phyloP scores from a whole-genome alignment of 2,329 filamentous ascomycete genomes.

The Raffaelea ambrosiae region DNA sequence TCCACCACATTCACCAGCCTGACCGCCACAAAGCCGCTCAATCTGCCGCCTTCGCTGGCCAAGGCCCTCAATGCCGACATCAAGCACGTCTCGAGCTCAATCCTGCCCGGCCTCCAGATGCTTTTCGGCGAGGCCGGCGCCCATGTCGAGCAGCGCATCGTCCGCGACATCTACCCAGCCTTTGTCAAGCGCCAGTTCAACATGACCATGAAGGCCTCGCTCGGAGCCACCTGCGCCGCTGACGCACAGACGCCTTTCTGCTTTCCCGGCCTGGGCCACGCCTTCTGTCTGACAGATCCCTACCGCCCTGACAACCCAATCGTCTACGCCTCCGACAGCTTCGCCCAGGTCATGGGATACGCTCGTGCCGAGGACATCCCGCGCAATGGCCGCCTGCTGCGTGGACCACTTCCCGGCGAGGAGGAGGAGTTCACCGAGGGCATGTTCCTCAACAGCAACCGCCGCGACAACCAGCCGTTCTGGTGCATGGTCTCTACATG shows the following conservation, averaged over 20 bases:
- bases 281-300: constrained; percentile 50
- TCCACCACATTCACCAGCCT: constrained; percentile 26
- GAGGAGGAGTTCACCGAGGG: constrained; percentile 26
- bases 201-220: constrained; percentile 32
- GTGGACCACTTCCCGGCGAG: constrained; percentile 30
- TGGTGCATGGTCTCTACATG: constrained; percentile 49
- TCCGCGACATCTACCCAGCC: constrained; percentile 36
- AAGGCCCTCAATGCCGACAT: constrained; percentile 35
- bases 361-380: constrained; percentile 33
- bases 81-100: constrained; percentile 32
- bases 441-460: constrained; percentile 35
- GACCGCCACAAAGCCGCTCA: constrained; percentile 30
- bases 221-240: constrained; percentile 22
- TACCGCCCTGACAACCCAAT: constrained; percentile 40
- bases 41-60: constrained; percentile 30
- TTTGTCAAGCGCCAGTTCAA: constrained; percentile 43
- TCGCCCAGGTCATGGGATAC: constrained; percentile 40
- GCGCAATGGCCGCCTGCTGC: constrained; percentile 40
- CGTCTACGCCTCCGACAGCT: constrained; percentile 39
- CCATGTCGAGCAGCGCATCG: constrained; percentile 31
- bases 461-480: constrained; percentile 39
- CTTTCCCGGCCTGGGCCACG: constrained; percentile 42
- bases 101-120: constrained; percentile 34
- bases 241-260: constrained; percentile 18
- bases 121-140: constrained; percentile 30